Evolutionary conservation across 257 asterid genomes (phyloP), one percentile per base, ranked within the genome.

Genomic region (Nicotiana sylvestris): DNA sequence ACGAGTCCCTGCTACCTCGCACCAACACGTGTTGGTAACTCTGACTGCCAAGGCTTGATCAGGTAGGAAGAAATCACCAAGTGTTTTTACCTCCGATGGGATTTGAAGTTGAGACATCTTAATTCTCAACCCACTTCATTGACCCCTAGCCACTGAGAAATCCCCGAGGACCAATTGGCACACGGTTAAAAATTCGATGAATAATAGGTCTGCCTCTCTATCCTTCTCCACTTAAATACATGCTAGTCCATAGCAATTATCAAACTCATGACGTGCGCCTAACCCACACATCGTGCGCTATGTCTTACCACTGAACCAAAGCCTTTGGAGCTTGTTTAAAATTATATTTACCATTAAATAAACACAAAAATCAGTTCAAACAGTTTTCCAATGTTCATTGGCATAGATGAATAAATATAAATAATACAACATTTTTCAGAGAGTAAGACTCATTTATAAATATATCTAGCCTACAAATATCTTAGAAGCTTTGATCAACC

Each of bases 401-500:
- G 72, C 33, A 65, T 29, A 65, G 43, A 65, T 18, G 21, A 37
- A 30, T 43, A 43, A 43, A 43, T 43, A n/a, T 65, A 65, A 15
- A 65, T 65, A 30, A 65, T 30, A 65, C 16, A 65, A 65, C 11
- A 29, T 2, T 65, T 62, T 62, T 62, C 18, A 1, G 17, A 62
- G 17, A 62, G 37, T 16, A 62, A 65, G 37, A 13, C 32, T 29
- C 11, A 30, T 65, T 12, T 30, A 30, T 30, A 30, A 29, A 13
- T 65, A 29, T 29, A 65, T 13, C 72, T 13, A 8, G 9, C 18
- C 39, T 11, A 33, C 51, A 66, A 66, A 66, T 17, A 66, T 16
- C 76, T 16, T 7, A 66, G 76, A 66, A 66, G 76, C 27, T 66
- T 66, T 66, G 76, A 66, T 66, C 76, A 66, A 32, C 49, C 76